phyloP scores from a whole-genome alignment of 2,329 filamentous ascomycete genomes.

The Plectosphaerella sp. region DNA sequence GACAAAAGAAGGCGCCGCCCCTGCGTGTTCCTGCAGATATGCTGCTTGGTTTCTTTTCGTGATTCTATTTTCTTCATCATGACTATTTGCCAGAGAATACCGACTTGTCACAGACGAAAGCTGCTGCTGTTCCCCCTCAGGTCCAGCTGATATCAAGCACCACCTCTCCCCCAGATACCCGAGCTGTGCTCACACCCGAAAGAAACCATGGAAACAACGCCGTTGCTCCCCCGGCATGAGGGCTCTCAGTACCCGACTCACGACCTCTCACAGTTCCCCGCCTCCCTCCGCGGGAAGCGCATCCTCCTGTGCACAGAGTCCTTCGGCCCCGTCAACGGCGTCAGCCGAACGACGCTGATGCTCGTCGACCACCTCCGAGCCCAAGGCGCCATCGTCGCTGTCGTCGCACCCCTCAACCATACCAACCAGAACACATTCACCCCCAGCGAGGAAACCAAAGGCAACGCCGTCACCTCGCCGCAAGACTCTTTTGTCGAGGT shows the following conservation, averaged over 20 bases:
- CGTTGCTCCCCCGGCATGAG: slow-evolving; percentile 3
- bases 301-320: slow-evolving; percentile 67
- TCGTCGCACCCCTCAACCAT: slow-evolving; percentile 60
- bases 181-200: not conserved
- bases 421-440: slow-evolving; percentile 51
- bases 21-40: no score
- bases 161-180: not conserved
- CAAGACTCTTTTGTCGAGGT: slow-evolving; percentile 37
- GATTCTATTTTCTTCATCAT: no score
- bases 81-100: no score
- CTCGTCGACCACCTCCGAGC: slow-evolving; percentile 62
- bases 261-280: slow-evolving; percentile 40
- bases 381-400: slow-evolving; percentile 61
- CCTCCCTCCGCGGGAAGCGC: slow-evolving; percentile 51
- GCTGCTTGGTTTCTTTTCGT: no score
- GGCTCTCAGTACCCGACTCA: slow-evolving; percentile 16
- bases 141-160: no score
- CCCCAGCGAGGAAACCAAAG: slow-evolving; percentile 28
- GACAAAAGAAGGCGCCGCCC: no score
- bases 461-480: slow-evolving; percentile 17
- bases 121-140: no score
- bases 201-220: not conserved
- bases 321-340: slow-evolving; percentile 69
- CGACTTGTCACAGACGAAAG: no score
- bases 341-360: slow-evolving; percentile 65